These are phyloP conservation scores for Blastobotrys robertii DNA, from an alignment of 805 yeast genomes.

Conservation along the genomic window DNA sequence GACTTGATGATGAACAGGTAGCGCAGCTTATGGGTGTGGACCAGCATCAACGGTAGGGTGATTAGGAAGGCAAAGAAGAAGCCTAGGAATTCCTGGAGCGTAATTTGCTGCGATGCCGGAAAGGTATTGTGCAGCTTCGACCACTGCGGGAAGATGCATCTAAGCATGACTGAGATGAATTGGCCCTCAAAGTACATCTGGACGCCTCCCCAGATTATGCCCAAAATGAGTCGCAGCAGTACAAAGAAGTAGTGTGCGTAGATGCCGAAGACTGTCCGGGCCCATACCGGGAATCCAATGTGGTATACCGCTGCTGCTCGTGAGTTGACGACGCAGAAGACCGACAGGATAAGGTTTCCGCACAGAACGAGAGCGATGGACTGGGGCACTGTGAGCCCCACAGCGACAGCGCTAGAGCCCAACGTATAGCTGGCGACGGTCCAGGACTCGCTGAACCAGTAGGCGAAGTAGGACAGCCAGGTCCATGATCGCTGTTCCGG, in stretches of 20 bases:
- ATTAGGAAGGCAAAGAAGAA: conserved; percentile 18
- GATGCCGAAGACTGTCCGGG: conserved; percentile 19
- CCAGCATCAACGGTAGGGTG: conserved; percentile 61
- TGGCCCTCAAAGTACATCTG: conserved; percentile 15
- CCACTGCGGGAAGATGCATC: conserved; percentile 12
- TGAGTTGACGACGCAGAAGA: conserved; percentile 11
- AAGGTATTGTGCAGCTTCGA: conserved; percentile 10
- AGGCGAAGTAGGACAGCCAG: conserved; percentile 11
- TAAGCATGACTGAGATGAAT: conserved; percentile 11
- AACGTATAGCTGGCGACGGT: conserved; percentile 14
- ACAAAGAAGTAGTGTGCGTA: conserved; percentile 12
- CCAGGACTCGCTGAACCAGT: conserved; percentile 15
- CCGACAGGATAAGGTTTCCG: conserved; percentile 10
- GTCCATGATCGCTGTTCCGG: conserved; percentile 13
- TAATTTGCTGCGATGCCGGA: conserved; percentile 12
- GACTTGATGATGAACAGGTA: conserved; percentile 79
- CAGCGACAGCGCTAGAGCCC: conserved; percentile 11
- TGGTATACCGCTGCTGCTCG: conserved; percentile 16
- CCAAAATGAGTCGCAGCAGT: conserved; percentile 13
- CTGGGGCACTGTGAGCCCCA: conserved; percentile 12
- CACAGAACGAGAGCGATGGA: conserved; percentile 10
- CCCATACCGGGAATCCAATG: conserved; percentile 20
- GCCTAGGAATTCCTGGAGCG: conserved; percentile 18
- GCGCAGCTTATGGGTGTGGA: conserved; percentile 71
- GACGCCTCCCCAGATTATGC: conserved; percentile 16